These are phyloP conservation scores for Austroboletus niveus DNA, from an alignment of 1,284 basidiomycete genomes.

Conservation along the genomic window DNA sequence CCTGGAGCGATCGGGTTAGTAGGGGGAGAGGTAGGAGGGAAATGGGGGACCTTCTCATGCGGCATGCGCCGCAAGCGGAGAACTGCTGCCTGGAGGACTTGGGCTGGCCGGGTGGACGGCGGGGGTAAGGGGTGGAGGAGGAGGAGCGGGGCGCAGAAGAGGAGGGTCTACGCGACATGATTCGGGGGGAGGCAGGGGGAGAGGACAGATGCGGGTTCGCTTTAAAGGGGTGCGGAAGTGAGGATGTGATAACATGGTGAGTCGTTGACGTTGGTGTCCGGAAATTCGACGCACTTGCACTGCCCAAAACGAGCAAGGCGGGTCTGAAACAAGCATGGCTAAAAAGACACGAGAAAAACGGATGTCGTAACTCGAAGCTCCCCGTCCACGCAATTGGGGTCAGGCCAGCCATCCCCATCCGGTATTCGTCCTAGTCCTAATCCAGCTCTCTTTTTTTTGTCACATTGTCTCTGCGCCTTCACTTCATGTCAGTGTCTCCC, in stretches of 20 bases:
- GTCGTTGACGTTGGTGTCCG: constrained; percentile 34
- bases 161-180: constrained; percentile 55
- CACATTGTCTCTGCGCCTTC: background rate
- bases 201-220: background rate
- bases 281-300: constrained; percentile 27
- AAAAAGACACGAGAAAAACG: constrained; percentile 37
- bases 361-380: constrained; percentile 36
- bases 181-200: constrained; percentile 4
- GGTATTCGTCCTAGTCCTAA: constrained; percentile 14
- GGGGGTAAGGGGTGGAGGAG: constrained; percentile 40
- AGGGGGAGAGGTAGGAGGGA: background rate
- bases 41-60: constrained; percentile 67
- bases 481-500: constrained; percentile 5
- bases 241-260: constrained; percentile 15
- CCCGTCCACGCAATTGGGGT: constrained; percentile 26
- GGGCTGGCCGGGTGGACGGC: constrained; percentile 56
- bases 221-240: constrained; percentile 26
- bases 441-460: constrained; percentile 2
- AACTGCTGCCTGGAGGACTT: constrained; percentile 80
- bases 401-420: constrained; percentile 16
- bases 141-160: constrained; percentile 36
- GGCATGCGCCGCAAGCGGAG: constrained; percentile 86
- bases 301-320: constrained; percentile 17
- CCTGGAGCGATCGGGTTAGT: constrained; percentile 38
- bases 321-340: constrained; percentile 20